These are phyloP conservation scores for Apophysomyces ossiformis DNA, from an alignment of 371 early-diverging fungal species.

Conservation along the genomic window DNA sequence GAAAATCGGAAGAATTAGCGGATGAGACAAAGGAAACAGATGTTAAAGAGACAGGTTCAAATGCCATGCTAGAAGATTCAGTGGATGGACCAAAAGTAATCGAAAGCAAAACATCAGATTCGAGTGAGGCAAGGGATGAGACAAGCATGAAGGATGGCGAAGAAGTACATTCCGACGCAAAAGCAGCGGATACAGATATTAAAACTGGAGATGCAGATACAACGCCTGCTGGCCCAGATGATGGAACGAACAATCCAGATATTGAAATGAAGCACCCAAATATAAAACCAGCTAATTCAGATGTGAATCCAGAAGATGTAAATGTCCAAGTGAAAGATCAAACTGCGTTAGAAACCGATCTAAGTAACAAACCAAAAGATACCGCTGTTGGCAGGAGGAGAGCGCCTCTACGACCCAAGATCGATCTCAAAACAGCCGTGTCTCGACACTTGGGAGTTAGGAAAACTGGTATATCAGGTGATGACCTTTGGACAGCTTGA, in stretches of 20 bases:
- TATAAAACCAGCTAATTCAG: not conserved
- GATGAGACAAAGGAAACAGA: not conserved
- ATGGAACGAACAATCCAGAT: not conserved
- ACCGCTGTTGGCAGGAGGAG: too few relatives aligned
- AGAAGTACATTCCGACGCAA: not conserved
- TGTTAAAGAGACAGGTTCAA: not conserved
- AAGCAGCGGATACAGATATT: not conserved
- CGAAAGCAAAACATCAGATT: not conserved
- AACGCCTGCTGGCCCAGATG: not conserved
- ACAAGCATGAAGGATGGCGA: not conserved
- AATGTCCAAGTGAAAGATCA: too few relatives aligned
- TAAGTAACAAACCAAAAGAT: too few relatives aligned
- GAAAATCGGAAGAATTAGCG: not conserved
- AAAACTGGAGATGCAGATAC: too few relatives aligned
- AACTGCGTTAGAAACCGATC: not conserved
- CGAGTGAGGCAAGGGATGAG: not conserved
- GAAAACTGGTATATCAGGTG: too few relatives aligned
- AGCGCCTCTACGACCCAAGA: not conserved
- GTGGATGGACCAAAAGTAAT: not conserved
- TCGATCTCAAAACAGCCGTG: conserved; percentile 3
- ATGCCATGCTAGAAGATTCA: not conserved
- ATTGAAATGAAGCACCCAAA: too few relatives aligned
- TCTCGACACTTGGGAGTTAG: not conserved
- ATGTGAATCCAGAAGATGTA: too few relatives aligned
- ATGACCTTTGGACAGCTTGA: too few relatives aligned